Conservation (phyloP, 805 yeast genomes). For the Ogataea salicorniae region DNA sequence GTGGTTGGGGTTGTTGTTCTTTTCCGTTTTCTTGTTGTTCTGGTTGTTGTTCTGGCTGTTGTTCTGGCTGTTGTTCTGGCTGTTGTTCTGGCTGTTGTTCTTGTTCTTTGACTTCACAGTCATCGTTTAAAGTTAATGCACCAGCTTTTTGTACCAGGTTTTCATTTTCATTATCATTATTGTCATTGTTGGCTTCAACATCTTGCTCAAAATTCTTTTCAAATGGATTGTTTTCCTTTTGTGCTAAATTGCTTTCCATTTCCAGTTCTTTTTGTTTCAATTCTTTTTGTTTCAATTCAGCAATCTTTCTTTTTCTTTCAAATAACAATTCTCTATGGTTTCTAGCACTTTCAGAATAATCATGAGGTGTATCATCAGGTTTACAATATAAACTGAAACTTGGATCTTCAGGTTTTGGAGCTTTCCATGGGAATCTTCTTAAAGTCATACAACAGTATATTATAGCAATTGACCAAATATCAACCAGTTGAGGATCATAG, state of each 20-base stretch:
- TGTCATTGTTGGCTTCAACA: not conserved
- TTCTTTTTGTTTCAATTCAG: slow-evolving; percentile 24
- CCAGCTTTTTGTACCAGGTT: not conserved
- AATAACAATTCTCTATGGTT: slow-evolving; percentile 61
- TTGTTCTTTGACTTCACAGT: slow-evolving; percentile 1
- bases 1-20: not conserved
- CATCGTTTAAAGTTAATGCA: not conserved
- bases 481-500: slow-evolving; percentile 76
- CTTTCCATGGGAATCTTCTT: slow-evolving; percentile 85
- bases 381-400: slow-evolving; percentile 61
- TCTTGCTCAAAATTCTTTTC: slow-evolving; percentile 1
- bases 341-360: slow-evolving; percentile 65
- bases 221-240: slow-evolving; percentile 10
- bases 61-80: slow-evolving; percentile 6
- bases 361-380: slow-evolving; percentile 73
- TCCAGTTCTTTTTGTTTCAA: slow-evolving; percentile 5
- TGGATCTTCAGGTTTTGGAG: slow-evolving; percentile 64
- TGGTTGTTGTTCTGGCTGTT: slow-evolving; percentile 1
- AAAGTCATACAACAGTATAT: slow-evolving; percentile 84
- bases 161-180: slow-evolving; percentile 2
- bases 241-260: not conserved
- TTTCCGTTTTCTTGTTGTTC: slow-evolving; percentile 7
- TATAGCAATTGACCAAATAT: slow-evolving; percentile 80
- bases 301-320: slow-evolving; percentile 50
- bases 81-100: too few species aligned